Evolutionary conservation across 306 rosid genomes (phyloP).

Genomic region (Cajanus cajan): DNA sequence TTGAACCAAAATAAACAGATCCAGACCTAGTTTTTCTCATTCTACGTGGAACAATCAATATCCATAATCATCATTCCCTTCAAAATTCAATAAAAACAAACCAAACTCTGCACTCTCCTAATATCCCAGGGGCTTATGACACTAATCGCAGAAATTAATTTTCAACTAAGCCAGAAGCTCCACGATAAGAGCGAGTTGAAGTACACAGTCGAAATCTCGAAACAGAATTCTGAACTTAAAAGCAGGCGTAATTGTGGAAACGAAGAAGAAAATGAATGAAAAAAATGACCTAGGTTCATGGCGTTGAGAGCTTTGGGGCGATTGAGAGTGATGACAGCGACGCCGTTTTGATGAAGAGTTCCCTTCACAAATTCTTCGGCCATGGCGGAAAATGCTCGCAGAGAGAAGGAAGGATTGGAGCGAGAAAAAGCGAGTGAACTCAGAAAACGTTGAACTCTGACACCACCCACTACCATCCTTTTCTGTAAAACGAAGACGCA

Average conservation of each 20-base stretch:
- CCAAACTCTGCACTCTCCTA: slow-evolving; percentile 6
- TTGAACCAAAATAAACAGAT: neutral
- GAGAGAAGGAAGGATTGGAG: slow-evolving; percentile 21
- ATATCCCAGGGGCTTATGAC: neutral
- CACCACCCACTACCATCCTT: slow-evolving; percentile 45
- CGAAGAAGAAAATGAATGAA: neutral
- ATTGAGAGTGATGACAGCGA: slow-evolving; percentile 91
- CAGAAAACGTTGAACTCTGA: slow-evolving; percentile 37
- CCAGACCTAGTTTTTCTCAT: neutral
- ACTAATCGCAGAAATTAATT: slow-evolving; percentile 1
- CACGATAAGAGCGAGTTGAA: neutral
- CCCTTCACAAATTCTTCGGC: slow-evolving; percentile 88
- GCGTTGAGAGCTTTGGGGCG: slow-evolving; percentile 99
- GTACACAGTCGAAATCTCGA: neutral
- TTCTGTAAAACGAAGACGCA: neutral
- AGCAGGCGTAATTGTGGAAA: neutral
- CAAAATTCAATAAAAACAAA: slow-evolving; percentile 15
- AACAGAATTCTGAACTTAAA: neutral
- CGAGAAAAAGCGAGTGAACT: slow-evolving; percentile 31
- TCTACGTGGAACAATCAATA: neutral
- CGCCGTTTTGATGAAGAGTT: slow-evolving; percentile 71
- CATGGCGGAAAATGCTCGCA: slow-evolving; percentile 68
- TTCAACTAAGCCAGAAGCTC: slow-evolving; percentile 1
- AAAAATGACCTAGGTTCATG: slow-evolving; percentile 77
- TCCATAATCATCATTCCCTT: neutral